Base-by-base conservation (phyloP, 2,329 filamentous ascomycete species). In the Fusarium transvaalense region DNA sequence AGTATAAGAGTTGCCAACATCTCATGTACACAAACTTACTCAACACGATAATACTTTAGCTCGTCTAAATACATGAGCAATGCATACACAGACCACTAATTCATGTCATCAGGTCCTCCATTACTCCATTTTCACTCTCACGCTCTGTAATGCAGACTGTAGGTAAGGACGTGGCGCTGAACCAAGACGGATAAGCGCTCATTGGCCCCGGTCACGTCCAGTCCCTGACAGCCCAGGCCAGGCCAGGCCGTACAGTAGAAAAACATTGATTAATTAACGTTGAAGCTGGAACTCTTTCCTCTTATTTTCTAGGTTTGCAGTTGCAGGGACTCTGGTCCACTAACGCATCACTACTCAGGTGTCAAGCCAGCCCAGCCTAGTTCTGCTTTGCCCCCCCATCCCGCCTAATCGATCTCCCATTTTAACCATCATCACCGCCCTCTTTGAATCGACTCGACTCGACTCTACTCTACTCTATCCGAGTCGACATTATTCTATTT, bases 161-260 rank as follows among this genome's bases (percentile, higher is more conserved):
- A 71, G n/a, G 56, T 62, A 71, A 66, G 69, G 74, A 69, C 69
- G 71, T 76, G 75, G 74, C 75, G 72, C 67, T 66, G 68, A 55
- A 69, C 64, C 61, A 64, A 47, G 55, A 56, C 68, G 60, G 68
- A 56, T 35, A 50, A 61, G 61, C 64, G 68, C 70, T 78, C 72
- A 79, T 78, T 79, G 77, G 78, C 58, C 70, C 66, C 55, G 27
- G 50, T 54, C 46, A 69, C 53, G 61, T 73, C 73, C 69, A 69
- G 72, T 75, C 72, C 71, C 75, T 63, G 62, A 67, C 61, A 66
- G 31, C 32, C 25, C 32, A 58, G 56, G 39, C 56, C 38, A n/a
- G 31, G 23, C 25, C 32, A 58, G 56, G 39, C 56, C 38, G 15
- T 61, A 51, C 48, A 29, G 42, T 53, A 54, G 59, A 41, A 56